phyloP scores from a whole-genome alignment of 2,329 filamentous ascomycete genomes.

The Tolypocladium ophioglossoides region DNA sequence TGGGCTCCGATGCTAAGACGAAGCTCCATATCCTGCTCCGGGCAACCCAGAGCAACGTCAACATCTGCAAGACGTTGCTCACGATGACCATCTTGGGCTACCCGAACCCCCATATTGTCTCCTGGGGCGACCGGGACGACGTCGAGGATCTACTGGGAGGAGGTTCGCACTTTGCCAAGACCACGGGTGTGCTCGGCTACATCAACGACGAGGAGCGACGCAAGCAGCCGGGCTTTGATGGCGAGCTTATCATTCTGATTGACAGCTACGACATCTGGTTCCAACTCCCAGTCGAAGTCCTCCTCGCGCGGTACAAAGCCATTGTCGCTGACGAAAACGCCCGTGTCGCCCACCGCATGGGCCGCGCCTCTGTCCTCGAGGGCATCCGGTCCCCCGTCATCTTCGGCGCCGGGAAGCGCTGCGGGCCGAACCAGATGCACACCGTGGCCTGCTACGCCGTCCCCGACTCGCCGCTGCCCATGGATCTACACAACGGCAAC shows the following conservation, averaged over 20 bases:
- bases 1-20: background rate
- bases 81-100: constrained; percentile 16
- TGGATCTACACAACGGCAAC: constrained; percentile 10
- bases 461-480: constrained; percentile 15
- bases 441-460: constrained; percentile 16
- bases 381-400: constrained; percentile 12
- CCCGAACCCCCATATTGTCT: constrained; percentile 15
- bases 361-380: constrained; percentile 11
- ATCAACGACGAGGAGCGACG: constrained; percentile 12
- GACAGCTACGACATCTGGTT: constrained; percentile 24
- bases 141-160: constrained; percentile 9
- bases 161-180: constrained; percentile 19
- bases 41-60: constrained; percentile 12
- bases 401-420: constrained; percentile 17
- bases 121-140: constrained; percentile 13
- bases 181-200: constrained; percentile 13
- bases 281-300: constrained; percentile 16
- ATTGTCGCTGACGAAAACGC: constrained; percentile 12
- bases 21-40: constrained; percentile 16
- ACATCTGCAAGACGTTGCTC: constrained; percentile 21
- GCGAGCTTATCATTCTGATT: constrained; percentile 18
- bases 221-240: constrained; percentile 10
- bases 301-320: constrained; percentile 14
- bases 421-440: constrained; percentile 12
- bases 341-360: constrained; percentile 12